Evolutionary conservation across 805 yeast species (phyloP).

Genomic region (Hanseniaspora jakobsenii): DNA sequence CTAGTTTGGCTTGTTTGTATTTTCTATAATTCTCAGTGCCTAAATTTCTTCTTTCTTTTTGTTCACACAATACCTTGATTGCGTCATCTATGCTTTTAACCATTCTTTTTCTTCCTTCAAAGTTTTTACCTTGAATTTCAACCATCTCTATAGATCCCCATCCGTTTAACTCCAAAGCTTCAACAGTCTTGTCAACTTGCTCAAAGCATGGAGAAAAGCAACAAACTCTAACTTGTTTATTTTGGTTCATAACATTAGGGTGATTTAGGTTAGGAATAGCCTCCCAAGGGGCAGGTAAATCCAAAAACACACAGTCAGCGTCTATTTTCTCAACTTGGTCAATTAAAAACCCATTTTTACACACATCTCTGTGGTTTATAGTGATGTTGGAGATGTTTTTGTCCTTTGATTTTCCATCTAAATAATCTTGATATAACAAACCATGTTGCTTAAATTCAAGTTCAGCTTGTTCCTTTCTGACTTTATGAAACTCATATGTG

Average conservation of each 20-base stretch:
- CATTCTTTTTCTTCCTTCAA: constrained; percentile 88
- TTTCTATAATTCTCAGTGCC: constrained; percentile 48
- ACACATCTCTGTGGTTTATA: constrained; percentile 84
- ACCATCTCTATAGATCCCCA: constrained; percentile 88
- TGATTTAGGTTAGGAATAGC: constrained; percentile 65
- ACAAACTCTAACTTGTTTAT: constrained; percentile 57
- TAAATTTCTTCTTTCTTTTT: constrained; percentile 55
- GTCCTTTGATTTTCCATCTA: constrained; percentile 12
- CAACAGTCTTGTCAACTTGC: constrained; percentile 82
- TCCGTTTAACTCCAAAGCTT: constrained; percentile 57
- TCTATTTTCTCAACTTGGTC: constrained; percentile 25
- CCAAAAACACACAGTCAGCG: constrained; percentile 73
- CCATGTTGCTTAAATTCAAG: constrained; percentile 67
- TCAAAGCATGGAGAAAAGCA: constrained; percentile 97
- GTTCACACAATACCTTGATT: constrained; percentile 63
- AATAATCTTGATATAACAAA: constrained; percentile 27
- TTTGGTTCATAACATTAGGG: constrained; percentile 39
- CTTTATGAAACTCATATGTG: constrained; percentile 85
- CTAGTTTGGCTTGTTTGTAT: constrained; percentile 22
- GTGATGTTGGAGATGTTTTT: constrained; percentile 35
- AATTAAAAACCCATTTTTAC: constrained; percentile 68
- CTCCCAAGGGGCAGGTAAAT: constrained; percentile 93
- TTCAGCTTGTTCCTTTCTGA: constrained; percentile 66
- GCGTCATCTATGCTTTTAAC: constrained; percentile 70
- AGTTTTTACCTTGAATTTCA: constrained; percentile 70